Evolutionary conservation across 2,329 filamentous ascomycete species (phyloP), one percentile per base, ranked within the genome.

Genomic region (Paecilomyces fulvus): DNA sequence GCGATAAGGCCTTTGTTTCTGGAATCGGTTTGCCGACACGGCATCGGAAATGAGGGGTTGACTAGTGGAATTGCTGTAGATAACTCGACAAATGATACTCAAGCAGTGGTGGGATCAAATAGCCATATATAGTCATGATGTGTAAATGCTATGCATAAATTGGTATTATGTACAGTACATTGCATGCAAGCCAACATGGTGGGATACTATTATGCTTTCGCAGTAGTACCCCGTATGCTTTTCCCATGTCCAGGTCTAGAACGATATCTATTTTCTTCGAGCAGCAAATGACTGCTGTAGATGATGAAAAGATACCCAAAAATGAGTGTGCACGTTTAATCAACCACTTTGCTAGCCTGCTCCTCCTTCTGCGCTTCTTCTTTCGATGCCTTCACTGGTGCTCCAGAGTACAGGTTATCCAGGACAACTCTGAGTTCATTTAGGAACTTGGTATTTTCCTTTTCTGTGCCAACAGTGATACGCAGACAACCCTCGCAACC

Each of bases 401-500:
- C 67, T 53, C 74, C 74, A n/a, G 67, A 62, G 62, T 78, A 76
- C 7, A 83, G 66, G 50, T 79, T 68, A 66, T 73, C 62, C 67
- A 85, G 58, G 60, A 85, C 73, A 60, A 69, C 59, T 62, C 76
- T 77, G 21, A 96, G 73, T 63, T 92, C 86, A 20, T 77, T 75
- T 64, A 99, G 70, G 67, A 97, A 90, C 58, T 86, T 81, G 25
- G 86, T 86, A 8, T 95, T 89, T 73, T 99, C 94, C 1, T 83
- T 76, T 71, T 95, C 89, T 0, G 92, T 97, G 14, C 94, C 94
- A 11, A 99, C 84, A 0, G 94, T 99, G 63, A 97, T 90, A 55
- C 94, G 83, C 70, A 99, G 74, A 67, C 92, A 96, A 0, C 92
- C 94, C 48, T 86, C 73, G 70, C 94, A 99, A 3, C 92, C 92